Evolutionary conservation across 371 early-diverging fungal genomes (phyloP), one percentile per base, ranked within the genome.

Genomic region (Mucor velutinosus): DNA sequence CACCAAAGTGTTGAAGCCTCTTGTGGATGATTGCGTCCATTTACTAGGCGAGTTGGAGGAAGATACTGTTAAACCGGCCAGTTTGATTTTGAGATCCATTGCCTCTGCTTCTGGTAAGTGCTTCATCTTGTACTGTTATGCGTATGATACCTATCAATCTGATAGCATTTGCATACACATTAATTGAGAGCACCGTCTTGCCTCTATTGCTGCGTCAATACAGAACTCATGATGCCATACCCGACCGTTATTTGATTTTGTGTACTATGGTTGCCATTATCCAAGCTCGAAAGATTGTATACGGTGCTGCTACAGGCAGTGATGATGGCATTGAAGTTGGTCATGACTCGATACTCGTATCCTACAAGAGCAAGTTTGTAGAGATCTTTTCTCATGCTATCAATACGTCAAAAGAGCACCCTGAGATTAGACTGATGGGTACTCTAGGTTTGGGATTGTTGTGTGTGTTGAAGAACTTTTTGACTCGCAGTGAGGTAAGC

Each of bases 41-140:
- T 82, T 89, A 55, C 71, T 94, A 14, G 84, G 86, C 49, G 89
- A 90, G 30, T 85, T 90, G 7, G 93, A 92, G 33, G 70, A 86
- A 60, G 90, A 91, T 60, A 86, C 86, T 25, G 88, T 87, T 11
- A 89, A 90, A 64, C 87, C 87, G 1, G 80, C 87, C 45, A 90
- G 91, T 60, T 83, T 83, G 57, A 83, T 92, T 33, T 73, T 93
- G 62, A 79, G 85, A 49, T 80, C 91, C 3, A 80, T 82, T 25
- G 88, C 88, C 3, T 83, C 85, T 57, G 88, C 91, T 35, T 91
- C 89, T 21, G 83, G 87, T 83, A 85, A 66, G 64, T 19, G 7
- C 21, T 2, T 7, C 7, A 19, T 35, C 3, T 39, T 27, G 6
- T 23, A 12, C 11, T 25, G 25, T 11, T 14, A 0, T 19, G 4